phyloP scores from a whole-genome alignment of 2,329 filamentous ascomycete genomes.

The Graphiopsis chlorocephala region DNA sequence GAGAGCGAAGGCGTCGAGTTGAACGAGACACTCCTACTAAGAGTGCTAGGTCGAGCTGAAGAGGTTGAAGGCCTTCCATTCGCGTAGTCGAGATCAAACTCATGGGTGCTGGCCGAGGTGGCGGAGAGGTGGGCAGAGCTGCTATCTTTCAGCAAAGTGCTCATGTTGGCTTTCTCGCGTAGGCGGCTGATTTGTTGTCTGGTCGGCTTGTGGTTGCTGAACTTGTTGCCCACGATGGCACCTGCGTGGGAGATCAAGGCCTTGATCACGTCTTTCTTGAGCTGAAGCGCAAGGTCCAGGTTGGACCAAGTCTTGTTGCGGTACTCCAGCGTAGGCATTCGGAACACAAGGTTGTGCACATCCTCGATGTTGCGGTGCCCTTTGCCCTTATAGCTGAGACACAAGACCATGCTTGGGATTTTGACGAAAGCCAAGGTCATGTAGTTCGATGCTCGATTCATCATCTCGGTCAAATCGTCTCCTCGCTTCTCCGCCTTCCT shows the following conservation, averaged over 20 bases:
- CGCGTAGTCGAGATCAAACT: conserved; percentile 21
- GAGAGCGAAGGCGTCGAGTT: conserved; percentile 22
- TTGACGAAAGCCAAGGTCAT: conserved; percentile 97
- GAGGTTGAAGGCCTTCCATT: conserved; percentile 30
- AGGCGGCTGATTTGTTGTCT: conserved; percentile 75
- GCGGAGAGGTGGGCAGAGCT: conserved; percentile 18
- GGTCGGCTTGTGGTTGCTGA: conserved; percentile 80
- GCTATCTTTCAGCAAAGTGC: conserved; percentile 54
- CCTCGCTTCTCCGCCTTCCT: conserved; percentile 60
- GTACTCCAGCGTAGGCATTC: conserved; percentile 90
- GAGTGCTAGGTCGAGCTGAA: conserved; percentile 27
- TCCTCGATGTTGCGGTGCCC: conserved; percentile 94
- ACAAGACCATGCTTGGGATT: conserved; percentile 91
- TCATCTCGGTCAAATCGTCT: conserved; percentile 96
- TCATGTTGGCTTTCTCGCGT: conserved; percentile 78
- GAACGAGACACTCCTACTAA: conserved; percentile 27
- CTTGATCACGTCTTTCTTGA: conserved; percentile 93
- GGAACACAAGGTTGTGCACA: conserved; percentile 96
- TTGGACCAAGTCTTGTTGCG: conserved; percentile 99
- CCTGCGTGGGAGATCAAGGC: conserved; percentile 93
- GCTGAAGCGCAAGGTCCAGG: conserved; percentile 82
- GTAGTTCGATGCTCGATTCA: conserved; percentile 88
- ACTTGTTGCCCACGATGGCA: conserved; percentile 96
- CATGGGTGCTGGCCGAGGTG: conserved; percentile 28
- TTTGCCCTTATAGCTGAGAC: conserved; percentile 93